Conservation (phyloP, 2,329 filamentous ascomycete genomes). For the Neonectria coccinea region DNA sequence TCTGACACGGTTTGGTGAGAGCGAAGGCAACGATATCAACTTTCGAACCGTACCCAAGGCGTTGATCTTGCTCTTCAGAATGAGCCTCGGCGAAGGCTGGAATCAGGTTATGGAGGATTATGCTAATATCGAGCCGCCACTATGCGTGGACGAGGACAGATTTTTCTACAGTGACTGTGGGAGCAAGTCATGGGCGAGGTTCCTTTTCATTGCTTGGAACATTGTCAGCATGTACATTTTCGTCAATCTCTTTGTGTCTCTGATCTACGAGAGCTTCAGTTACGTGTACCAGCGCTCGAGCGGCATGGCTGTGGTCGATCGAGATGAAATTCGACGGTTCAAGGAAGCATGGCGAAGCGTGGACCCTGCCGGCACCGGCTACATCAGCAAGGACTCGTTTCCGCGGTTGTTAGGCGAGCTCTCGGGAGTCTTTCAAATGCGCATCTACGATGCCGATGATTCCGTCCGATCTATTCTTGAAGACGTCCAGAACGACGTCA, state of each 20-base stretch:
- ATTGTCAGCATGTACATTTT: constrained; percentile 99
- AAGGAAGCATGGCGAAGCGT: constrained; percentile 98
- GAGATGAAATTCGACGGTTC: constrained; percentile 95
- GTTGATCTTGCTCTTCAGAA: constrained; percentile 90
- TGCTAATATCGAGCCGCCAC: constrained; percentile 80
- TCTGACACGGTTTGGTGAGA: constrained; percentile 83
- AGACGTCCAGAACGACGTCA: constrained; percentile 74
- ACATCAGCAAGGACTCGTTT: constrained; percentile 89
- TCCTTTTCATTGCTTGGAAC: constrained; percentile 96
- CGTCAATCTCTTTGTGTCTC: constrained; percentile 95
- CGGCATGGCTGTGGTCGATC: constrained; percentile 88
- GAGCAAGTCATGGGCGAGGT: constrained; percentile 87
- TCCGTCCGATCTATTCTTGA: constrained; percentile 90
- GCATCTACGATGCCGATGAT: constrained; percentile 92
- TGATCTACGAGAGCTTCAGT: constrained; percentile 99
- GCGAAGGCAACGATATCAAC: constrained; percentile 84
- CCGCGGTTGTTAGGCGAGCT: constrained; percentile 90
- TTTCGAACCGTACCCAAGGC: constrained; percentile 95
- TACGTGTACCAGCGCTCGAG: constrained; percentile 98
- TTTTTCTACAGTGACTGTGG: constrained; percentile 95
- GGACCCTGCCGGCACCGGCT: constrained; percentile 91
- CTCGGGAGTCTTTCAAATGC: constrained; percentile 96
- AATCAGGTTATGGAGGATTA: constrained; percentile 98
- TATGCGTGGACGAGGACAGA: constrained; percentile 77
- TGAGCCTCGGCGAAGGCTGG: constrained; percentile 96